Evolutionary conservation across 129 eudicot species (phyloP).

Genomic region (Flaveria linearis): DNA sequence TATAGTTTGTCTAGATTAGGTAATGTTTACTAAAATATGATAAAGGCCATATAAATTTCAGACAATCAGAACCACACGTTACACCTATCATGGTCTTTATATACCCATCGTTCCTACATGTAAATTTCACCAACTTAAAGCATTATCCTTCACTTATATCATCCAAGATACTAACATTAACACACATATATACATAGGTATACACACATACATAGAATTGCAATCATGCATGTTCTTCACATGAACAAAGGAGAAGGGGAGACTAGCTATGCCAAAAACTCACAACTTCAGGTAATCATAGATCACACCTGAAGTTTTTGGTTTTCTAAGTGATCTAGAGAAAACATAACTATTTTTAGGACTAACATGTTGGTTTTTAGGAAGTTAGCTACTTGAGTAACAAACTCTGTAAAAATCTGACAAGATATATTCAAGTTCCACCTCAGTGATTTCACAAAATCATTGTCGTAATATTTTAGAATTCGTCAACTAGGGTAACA

Average conservation of each 20-base stretch:
- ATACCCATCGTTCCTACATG: neutral
- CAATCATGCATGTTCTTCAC: conserved; percentile 49
- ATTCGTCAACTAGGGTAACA: too few relatives aligned
- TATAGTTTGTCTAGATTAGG: neutral
- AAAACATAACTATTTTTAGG: too few relatives aligned
- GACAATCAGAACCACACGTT: neutral
- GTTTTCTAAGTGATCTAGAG: too few relatives aligned
- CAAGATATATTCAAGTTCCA: too few relatives aligned
- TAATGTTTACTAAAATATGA: neutral
- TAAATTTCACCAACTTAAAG: neutral
- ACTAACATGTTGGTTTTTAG: too few relatives aligned
- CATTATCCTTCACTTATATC: neutral
- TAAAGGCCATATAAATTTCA: neutral
- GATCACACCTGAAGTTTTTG: neutral
- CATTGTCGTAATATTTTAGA: too few relatives aligned
- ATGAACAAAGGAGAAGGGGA: conserved; percentile 73
- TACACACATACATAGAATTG: neutral
- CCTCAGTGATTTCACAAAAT: too few relatives aligned
- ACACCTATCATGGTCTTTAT: neutral
- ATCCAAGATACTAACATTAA: neutral
- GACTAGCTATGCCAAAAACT: conserved; percentile 64
- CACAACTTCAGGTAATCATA: conserved; percentile 42
- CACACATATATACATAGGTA: neutral
- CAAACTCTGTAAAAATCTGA: too few relatives aligned
- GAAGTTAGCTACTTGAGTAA: too few relatives aligned